A percentile compares a stretch with the other conserved stretches of the same genome.
phyloP scores from a whole-genome alignment of 805 yeast species.

The Lachancea nothofagi region DNA sequence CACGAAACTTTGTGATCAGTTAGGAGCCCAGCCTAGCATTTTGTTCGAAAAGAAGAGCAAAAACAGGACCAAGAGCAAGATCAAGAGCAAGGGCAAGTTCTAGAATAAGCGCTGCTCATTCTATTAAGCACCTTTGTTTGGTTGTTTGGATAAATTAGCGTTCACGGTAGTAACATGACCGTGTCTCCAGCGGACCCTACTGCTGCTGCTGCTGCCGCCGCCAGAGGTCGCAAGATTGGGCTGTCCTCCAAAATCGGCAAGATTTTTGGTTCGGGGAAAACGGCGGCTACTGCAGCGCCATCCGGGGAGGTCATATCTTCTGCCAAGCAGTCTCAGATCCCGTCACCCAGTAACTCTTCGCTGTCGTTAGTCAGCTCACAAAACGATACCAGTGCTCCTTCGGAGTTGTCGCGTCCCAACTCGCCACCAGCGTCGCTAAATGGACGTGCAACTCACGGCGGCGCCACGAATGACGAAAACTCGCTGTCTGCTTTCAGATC shows the following conservation, averaged over 20 bases:
- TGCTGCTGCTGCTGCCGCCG: background rate
- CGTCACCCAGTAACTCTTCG: slow-evolving; percentile 10
- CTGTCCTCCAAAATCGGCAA: slow-evolving; percentile 13
- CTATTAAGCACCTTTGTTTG: too few species aligned
- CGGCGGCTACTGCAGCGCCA: background rate
- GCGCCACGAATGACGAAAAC: slow-evolving; percentile 3
- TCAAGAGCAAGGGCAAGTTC: slow-evolving; percentile 36
- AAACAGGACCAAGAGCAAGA: background rate
- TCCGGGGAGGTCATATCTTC: background rate
- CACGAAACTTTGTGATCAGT: too few species aligned
- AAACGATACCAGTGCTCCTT: background rate
- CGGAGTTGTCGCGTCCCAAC: slow-evolving; percentile 9
- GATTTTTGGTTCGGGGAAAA: slow-evolving; percentile 10
- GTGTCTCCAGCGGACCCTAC: background rate
- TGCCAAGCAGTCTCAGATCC: slow-evolving; percentile 6
- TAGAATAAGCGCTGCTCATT: too few species aligned
- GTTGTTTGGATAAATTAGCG: background rate
- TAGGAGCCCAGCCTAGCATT: too few species aligned
- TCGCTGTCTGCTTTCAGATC: slow-evolving; percentile 2
- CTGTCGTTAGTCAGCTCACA: slow-evolving; percentile 6
- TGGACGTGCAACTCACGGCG: slow-evolving; percentile 4
- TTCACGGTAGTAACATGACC: slow-evolving; percentile 1
- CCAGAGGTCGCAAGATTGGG: slow-evolving; percentile 9
- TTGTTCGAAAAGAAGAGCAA: too few species aligned
- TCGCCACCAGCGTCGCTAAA: slow-evolving; percentile 9